Evolutionary conservation across 2,329 filamentous ascomycete genomes (phyloP), one percentile per base, ranked within the genome.

Genomic region (Neofusicoccum ribis): DNA sequence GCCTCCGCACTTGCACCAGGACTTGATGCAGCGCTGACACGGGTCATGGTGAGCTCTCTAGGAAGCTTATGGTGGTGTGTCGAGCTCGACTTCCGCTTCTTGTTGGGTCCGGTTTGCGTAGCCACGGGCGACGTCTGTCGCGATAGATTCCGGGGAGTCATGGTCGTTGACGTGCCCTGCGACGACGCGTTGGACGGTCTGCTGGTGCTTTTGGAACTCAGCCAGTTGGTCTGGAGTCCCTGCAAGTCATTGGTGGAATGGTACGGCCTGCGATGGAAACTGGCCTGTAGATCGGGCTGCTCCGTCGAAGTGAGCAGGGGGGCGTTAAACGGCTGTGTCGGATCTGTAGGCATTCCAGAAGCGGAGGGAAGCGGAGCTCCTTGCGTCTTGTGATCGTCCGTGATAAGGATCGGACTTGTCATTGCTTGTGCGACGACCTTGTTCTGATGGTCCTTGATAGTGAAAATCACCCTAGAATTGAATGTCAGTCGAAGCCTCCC

Each of bases 341-440:
- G 71, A 27, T 72, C 70, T 23, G 71, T 67, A 20, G 47, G 37
- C 44, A 58, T 61, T 51, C 74, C 61, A 59, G 82, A 78, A 59
- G 83, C 77, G 65, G 79, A 31, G 39, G 54, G 44, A 36, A 60
- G 9, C 27, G 60, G 60, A 27, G 34, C 63, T 41, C 52, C 76
- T 71, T 92, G 90, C 7, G 92, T 96, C 80, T 97, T 97, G 80
- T 97, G 93, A 72, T 97, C 93, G 75, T 97, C 93, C 0, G 93
- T 97, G 69, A 97, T 97, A 86, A 97, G 92, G 68, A 97, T 96
- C 0, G 92, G 91, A 64, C 90, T 89, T 1, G 92, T 95, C 70
- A 96, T 90, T 59, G 88, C 87, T 78, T 97, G 93, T 11, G 92
- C 91, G 58, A 97, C 81, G 41, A 96, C 81, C 47, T 88, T 88